Evolutionary conservation across 257 asterid genomes (phyloP).

Genomic region (Ilex asprella): DNA sequence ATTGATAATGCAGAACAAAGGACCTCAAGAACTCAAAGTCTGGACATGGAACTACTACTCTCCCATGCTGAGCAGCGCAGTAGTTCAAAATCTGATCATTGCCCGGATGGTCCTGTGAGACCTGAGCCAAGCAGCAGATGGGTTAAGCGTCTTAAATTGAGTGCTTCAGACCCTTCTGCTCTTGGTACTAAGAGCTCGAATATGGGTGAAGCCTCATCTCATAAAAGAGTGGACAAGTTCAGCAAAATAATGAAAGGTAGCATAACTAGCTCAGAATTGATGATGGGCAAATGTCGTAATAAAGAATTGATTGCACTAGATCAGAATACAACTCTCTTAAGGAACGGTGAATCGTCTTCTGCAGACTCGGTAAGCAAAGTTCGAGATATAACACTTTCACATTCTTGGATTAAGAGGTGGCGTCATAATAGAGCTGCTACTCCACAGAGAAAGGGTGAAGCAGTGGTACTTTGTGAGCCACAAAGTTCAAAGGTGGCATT

Average conservation of each 20-base stretch:
- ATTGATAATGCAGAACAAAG: slow-evolving; percentile 30
- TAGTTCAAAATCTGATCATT: slow-evolving; percentile 19
- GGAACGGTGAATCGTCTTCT: slow-evolving; percentile 13
- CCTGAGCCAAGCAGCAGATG: slow-evolving; percentile 50
- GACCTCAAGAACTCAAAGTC: slow-evolving; percentile 73
- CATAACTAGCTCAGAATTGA: slow-evolving; percentile 19
- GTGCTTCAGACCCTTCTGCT: slow-evolving; percentile 29
- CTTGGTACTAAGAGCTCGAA: slow-evolving; percentile 36
- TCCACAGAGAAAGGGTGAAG: slow-evolving; percentile 23
- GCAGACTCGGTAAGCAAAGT: slow-evolving; percentile 12
- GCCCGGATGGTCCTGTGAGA: slow-evolving; percentile 11
- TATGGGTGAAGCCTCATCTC: slow-evolving; percentile 23
- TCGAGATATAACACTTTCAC: slow-evolving; percentile 34
- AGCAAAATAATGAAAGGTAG: slow-evolving; percentile 14
- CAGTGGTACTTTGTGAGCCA: slow-evolving; percentile 36
- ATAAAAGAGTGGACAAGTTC: slow-evolving; percentile 19
- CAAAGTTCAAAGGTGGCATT: slow-evolving; percentile 28
- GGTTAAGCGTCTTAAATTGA: slow-evolving; percentile 67
- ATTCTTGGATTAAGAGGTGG: slow-evolving; percentile 78
- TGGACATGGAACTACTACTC: slow-evolving; percentile 53
- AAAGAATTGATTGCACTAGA: slow-evolving; percentile 19
- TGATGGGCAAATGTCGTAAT: slow-evolving; percentile 16
- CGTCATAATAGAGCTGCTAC: slow-evolving; percentile 18
- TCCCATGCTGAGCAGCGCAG: slow-evolving; percentile 40
- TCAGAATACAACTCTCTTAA: slow-evolving; percentile 12